Evolutionary conservation across 257 asterid species (phyloP).

Genomic region (Leptodermis oblonga): DNA sequence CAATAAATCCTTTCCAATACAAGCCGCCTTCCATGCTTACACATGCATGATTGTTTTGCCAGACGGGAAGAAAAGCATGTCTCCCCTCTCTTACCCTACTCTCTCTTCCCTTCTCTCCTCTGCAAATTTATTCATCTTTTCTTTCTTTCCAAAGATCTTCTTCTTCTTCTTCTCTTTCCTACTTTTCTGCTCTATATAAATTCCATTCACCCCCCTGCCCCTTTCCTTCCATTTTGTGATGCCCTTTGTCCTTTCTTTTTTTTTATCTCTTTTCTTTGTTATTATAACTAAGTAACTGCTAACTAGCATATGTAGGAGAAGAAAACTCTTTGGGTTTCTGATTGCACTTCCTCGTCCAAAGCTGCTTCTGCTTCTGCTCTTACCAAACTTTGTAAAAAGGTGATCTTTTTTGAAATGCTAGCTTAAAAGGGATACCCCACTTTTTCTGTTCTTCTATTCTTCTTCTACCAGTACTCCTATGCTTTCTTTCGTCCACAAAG

Average conservation of each 20-base stretch:
- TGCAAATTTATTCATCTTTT: too few relatives aligned
- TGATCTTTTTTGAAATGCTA: conserved; percentile 49
- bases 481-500: conserved; percentile 43
- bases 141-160: conserved; percentile 12
- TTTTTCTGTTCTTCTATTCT: conserved; percentile 7
- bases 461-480: conserved; percentile 6
- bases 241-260: conserved; percentile 19
- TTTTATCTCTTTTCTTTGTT: background rate
- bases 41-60: conserved; percentile 70
- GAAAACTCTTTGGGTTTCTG: too few relatives aligned
- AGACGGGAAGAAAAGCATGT: conserved; percentile 21
- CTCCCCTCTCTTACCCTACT: background rate
- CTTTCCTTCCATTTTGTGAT: conserved; percentile 19
- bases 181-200: conserved; percentile 55
- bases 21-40: conserved; percentile 62
- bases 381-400: conserved; percentile 52
- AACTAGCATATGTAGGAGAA: too few relatives aligned
- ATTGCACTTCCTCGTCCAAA: conserved; percentile 13
- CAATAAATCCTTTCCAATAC: conserved; percentile 38
- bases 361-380: conserved; percentile 19
- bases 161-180: conserved; percentile 11
- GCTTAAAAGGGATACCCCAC: conserved; percentile 30
- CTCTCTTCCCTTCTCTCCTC: background rate
- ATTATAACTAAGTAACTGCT: background rate
- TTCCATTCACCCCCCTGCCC: conserved; percentile 10